phyloP scores from a whole-genome alignment of 2,329 filamentous ascomycete species.

The Pyricularia pennisetigena region DNA sequence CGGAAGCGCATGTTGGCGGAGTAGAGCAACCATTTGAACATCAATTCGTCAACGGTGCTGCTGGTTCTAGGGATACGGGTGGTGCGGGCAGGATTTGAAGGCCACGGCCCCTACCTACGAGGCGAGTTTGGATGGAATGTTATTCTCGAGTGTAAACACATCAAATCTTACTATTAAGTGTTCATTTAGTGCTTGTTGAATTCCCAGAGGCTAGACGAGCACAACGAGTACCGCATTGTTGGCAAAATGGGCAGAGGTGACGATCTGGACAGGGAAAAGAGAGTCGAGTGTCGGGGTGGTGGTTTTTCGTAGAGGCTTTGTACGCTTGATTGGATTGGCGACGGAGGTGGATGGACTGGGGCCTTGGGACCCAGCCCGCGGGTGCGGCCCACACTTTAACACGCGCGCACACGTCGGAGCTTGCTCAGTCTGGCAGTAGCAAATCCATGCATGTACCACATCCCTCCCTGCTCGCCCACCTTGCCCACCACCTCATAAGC shows the following conservation, averaged over 20 bases:
- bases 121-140: constrained; percentile 9
- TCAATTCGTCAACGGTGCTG: background rate
- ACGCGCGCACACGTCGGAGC: constrained; percentile 4
- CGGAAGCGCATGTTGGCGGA: background rate
- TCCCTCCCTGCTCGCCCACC: constrained; percentile 6
- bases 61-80: background rate
- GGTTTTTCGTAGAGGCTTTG: constrained; percentile 6
- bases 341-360: constrained; percentile 4
- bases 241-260: constrained; percentile 25
- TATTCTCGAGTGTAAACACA: constrained; percentile 12
- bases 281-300: constrained; percentile 22
- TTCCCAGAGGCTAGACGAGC: constrained; percentile 32
- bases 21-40: background rate
- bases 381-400: constrained; percentile 3
- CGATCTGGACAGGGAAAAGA: constrained; percentile 19
- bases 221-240: constrained; percentile 58
- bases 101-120: constrained; percentile 13
- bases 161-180: constrained; percentile 10
- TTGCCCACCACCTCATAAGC: constrained; percentile 4
- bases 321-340: constrained; percentile 1
- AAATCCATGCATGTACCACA: constrained; percentile 3
- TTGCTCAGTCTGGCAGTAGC: background rate
- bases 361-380: background rate
- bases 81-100: constrained; percentile 4
- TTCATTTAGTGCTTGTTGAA: background rate